Conservation (phyloP, 2,329 filamentous ascomycete species). For the Penicillium olsonii region DNA sequence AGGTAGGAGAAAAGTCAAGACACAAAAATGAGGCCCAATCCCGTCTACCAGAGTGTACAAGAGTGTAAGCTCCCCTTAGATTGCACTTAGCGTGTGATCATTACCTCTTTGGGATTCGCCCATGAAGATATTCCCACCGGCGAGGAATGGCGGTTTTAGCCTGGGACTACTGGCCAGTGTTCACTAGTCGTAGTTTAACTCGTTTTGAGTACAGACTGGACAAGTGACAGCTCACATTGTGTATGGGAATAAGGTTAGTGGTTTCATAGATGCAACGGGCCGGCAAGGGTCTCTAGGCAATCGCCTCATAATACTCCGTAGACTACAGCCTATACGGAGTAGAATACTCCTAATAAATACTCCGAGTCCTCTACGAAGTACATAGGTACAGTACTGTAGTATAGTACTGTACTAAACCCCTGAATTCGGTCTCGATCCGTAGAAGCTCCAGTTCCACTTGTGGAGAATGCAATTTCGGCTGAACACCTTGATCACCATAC, state of each 20-base stretch:
- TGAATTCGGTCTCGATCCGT: constrained; percentile 18
- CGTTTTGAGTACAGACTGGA: background rate
- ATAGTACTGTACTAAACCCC: too few species aligned
- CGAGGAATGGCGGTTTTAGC: background rate
- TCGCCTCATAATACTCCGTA: background rate
- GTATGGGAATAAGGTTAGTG: background rate
- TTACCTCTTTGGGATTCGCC: constrained; percentile 19
- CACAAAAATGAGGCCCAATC: background rate
- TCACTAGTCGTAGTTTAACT: constrained; percentile 2
- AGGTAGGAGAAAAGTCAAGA: constrained; percentile 8
- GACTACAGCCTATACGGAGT: background rate
- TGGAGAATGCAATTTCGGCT: constrained; percentile 17
- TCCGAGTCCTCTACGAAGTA: too few species aligned
- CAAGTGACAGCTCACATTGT: constrained; percentile 1
- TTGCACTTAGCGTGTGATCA: constrained; percentile 26
- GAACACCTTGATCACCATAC: too few species aligned
- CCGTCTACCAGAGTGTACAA: background rate
- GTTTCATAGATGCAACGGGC: too few species aligned
- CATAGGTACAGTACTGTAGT: too few species aligned
- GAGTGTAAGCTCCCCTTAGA: constrained; percentile 14
- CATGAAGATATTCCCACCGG: constrained; percentile 14
- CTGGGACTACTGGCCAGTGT: background rate
- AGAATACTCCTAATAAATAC: too few species aligned
- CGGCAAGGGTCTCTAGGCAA: background rate
- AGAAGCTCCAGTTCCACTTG: constrained; percentile 10